A percentile compares a stretch with the other conserved stretches of the same genome.
Evolutionary conservation across 1,139 yeast species (phyloP).

Genomic region (Debaryomyces coudertii): DNA sequence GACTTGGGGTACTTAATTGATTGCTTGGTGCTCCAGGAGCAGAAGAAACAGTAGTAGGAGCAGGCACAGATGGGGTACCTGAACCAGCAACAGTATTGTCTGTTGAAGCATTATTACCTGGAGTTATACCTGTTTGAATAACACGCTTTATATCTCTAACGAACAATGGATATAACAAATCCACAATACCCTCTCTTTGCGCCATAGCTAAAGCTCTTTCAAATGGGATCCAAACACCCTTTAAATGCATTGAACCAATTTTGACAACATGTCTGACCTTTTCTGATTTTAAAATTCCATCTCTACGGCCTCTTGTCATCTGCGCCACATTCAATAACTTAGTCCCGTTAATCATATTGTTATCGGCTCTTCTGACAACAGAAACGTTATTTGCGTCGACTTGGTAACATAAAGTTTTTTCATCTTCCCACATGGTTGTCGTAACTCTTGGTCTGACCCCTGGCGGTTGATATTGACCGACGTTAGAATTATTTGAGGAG

Average conservation of each 20-base stretch:
- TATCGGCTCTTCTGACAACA: slow-evolving; percentile 89
- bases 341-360: slow-evolving; percentile 95
- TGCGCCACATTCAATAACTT: slow-evolving; percentile 63
- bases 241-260: slow-evolving; percentile 95
- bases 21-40: slow-evolving; percentile 13
- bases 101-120: slow-evolving; percentile 20
- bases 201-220: slow-evolving; percentile 93
- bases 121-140: slow-evolving; percentile 58
- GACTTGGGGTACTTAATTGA: slow-evolving; percentile 6
- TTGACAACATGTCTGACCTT: slow-evolving; percentile 90
- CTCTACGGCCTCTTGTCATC: slow-evolving; percentile 60
- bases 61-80: slow-evolving; percentile 19
- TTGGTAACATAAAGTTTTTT: slow-evolving; percentile 90
- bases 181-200: slow-evolving; percentile 85
- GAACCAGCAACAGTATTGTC: slow-evolving; percentile 13
- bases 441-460: slow-evolving; percentile 82
- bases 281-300: slow-evolving; percentile 75
- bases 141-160: slow-evolving; percentile 82
- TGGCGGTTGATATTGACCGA: slow-evolving; percentile 54
- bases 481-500: slow-evolving; percentile 35
- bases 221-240: slow-evolving; percentile 98
- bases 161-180: slow-evolving; percentile 81
- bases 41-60: slow-evolving; percentile 16
- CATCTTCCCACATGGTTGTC: slow-evolving; percentile 97
- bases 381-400: slow-evolving; percentile 91